phyloP scores from a whole-genome alignment of 2,329 filamentous ascomycete species.

The Trematosphaeria pertusa region DNA sequence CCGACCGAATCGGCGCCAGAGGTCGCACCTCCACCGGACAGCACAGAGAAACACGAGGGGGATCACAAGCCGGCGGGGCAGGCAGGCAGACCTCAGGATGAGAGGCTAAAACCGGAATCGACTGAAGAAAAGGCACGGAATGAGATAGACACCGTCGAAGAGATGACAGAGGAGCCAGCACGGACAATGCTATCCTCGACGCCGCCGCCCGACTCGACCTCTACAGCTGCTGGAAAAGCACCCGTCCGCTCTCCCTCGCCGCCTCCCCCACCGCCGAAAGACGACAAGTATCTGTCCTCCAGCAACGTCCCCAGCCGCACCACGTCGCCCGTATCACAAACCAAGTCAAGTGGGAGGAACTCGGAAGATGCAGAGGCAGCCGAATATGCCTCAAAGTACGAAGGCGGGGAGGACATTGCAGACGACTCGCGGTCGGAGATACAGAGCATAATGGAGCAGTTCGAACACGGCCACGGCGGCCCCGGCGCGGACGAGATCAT shows the following conservation, averaged over 20 bases:
- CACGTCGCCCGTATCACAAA: constrained; percentile 40
- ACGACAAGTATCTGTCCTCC: constrained; percentile 57
- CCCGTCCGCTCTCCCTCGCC: constrained; percentile 47
- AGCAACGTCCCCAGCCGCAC: constrained; percentile 51
- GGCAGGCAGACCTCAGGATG: neutral
- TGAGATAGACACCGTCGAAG: too few relatives aligned
- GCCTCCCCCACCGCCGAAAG: constrained; percentile 59
- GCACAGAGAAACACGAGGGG: constrained; percentile 3
- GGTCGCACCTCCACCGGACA: constrained; percentile 1
- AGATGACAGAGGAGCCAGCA: constrained; percentile 28
- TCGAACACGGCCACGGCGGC: constrained; percentile 75
- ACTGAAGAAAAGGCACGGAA: constrained; percentile 15
- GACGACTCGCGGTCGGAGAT: constrained; percentile 83
- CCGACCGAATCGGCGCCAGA: constrained; percentile 1
- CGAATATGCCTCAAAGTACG: constrained; percentile 58
- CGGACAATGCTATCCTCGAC: constrained; percentile 25
- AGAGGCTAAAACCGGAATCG: constrained; percentile 5
- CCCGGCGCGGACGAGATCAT: constrained; percentile 84
- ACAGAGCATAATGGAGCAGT: constrained; percentile 97
- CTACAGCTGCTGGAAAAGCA: constrained; percentile 37
- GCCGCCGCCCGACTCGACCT: constrained; percentile 26
- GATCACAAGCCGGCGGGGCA: constrained; percentile 31
- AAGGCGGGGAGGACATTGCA: constrained; percentile 42
- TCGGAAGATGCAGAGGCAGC: constrained; percentile 43
- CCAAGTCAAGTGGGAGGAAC: constrained; percentile 50